Base-by-base conservation (phyloP, 805 yeast genomes). In the Candida loeiensis region DNA sequence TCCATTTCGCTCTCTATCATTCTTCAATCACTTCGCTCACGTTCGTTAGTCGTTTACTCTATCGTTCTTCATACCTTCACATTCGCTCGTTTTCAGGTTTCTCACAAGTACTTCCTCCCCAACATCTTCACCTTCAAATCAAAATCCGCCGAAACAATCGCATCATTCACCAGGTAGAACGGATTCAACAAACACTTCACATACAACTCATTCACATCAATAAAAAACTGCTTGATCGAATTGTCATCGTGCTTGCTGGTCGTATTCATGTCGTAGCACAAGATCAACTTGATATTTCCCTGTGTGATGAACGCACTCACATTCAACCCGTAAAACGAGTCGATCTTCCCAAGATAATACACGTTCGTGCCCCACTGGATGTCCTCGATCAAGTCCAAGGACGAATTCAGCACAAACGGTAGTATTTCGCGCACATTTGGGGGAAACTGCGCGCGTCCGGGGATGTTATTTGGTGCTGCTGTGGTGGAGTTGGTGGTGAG, bases 321-420 rank as follows among this genome's bases (percentile, higher is more conserved):
- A 35, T 73, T 66, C 48, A 80, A 78, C 4, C 93, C 95, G 58
- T 90, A 87, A 59, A 88, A 91, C 26, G 82, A 79, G 62, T 93
- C 99, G 14, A 91, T 77, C 33, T 77, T 77, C 34, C 91, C 90
- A 46, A 89, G 64, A 54, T 85, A 82, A 46, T 84, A 69, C 32
- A 74, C 69, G 46, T 71, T 77, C 7, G 77, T 70, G 35, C 77
- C 75, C 91, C 95, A 89, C 56, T 89, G 97, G 2, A 79, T 63
- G 51, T 90, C 96, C 47, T 93, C 96, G 0, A 93, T 80, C n/a
- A 93, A 72, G 59, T 93, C 99, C 26, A 93, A 63, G 2, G 98
- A 79, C 1, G 96, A 77, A 55, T 93, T 95, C 25, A 90, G 75
- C 20, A 93, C 80, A 54, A 89, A 91, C 16, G 96, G 97, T 49